Evolutionary conservation across 192 early-diverging fungal species (phyloP).

Genomic region (Backusella liffmaniae): DNA sequence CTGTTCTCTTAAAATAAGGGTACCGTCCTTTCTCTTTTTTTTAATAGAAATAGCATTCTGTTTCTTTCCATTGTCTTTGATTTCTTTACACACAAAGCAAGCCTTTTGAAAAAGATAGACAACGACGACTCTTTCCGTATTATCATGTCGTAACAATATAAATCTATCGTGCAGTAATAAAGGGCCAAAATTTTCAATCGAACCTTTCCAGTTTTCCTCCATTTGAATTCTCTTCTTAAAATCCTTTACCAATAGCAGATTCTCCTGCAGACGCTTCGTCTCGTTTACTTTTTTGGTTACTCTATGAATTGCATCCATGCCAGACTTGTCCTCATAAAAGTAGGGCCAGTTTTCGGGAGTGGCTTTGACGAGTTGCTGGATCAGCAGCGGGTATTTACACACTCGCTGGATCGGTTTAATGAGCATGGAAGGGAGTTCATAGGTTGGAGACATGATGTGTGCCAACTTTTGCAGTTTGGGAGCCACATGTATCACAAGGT

Average conservation of each 20-base stretch:
- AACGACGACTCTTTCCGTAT: constrained; percentile 73
- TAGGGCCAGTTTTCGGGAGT: constrained; percentile 56
- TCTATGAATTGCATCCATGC: constrained; percentile 76
- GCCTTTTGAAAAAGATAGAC: constrained; percentile 94
- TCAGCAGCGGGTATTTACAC: constrained; percentile 96
- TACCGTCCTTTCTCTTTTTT: constrained; percentile 61
- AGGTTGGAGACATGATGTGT: constrained; percentile 79
- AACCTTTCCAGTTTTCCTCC: constrained; percentile 77
- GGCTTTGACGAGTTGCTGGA: constrained; percentile 69
- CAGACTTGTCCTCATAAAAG: constrained; percentile 66
- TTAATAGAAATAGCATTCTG: constrained; percentile 37
- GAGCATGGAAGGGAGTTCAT: constrained; percentile 86
- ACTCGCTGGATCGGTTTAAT: constrained; percentile 98
- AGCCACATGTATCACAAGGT: constrained; percentile 64
- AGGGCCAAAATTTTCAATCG: constrained; percentile 76
- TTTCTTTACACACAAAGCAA: constrained; percentile 92
- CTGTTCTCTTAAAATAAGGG: constrained; percentile 12
- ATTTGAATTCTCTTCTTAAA: constrained; percentile 68
- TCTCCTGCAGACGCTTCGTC: constrained; percentile 83
- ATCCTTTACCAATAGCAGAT: constrained; percentile 75
- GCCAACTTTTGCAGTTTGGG: constrained; percentile 60
- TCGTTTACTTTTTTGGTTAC: constrained; percentile 93
- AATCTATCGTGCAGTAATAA: constrained; percentile 89
- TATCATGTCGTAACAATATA: constrained; percentile 65
- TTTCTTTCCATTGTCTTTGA: constrained; percentile 28